phyloP scores from a whole-genome alignment of 331 rosid genomes.

The Quercus tomentella region DNA sequence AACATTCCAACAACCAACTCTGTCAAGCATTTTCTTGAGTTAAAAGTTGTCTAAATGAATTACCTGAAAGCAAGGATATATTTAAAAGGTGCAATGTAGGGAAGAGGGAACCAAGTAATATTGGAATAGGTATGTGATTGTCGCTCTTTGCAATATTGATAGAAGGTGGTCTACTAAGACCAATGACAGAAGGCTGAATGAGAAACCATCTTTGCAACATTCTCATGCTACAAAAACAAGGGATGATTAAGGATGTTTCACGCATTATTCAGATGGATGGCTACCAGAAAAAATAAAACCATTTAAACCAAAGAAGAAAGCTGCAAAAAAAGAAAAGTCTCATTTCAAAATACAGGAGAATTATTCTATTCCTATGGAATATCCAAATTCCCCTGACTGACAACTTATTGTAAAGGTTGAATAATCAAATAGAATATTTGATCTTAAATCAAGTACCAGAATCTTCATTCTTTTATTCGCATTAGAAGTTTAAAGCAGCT shows the following conservation, averaged over 20 bases:
- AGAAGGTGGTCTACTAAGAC: not conserved
- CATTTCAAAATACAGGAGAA: not conserved
- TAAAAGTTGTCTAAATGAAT: no score
- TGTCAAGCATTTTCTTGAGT: no score
- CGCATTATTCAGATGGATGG: not conserved
- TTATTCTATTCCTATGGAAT: not conserved
- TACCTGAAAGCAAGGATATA: no score
- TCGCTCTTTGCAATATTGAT: no score
- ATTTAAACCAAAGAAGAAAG: not conserved
- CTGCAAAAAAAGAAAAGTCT: not conserved
- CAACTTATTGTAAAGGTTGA: not conserved
- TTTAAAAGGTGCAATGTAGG: no score
- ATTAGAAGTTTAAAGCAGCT: not conserved
- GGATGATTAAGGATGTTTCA: not conserved
- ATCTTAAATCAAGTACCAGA: not conserved
- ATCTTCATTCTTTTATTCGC: not conserved
- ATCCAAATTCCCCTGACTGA: not conserved
- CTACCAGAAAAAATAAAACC: not conserved
- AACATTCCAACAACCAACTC: no score
- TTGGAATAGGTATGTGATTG: no score
- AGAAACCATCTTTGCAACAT: no score
- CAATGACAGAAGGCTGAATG: not conserved
- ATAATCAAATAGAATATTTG: not conserved
- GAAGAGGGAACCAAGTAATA: no score
- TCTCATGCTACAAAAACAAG: not conserved